A percentile compares a stretch with the other conserved stretches of the same genome.
phyloP scores from a whole-genome alignment of 2,329 filamentous ascomycete species.

The Penicillium sp. region DNA sequence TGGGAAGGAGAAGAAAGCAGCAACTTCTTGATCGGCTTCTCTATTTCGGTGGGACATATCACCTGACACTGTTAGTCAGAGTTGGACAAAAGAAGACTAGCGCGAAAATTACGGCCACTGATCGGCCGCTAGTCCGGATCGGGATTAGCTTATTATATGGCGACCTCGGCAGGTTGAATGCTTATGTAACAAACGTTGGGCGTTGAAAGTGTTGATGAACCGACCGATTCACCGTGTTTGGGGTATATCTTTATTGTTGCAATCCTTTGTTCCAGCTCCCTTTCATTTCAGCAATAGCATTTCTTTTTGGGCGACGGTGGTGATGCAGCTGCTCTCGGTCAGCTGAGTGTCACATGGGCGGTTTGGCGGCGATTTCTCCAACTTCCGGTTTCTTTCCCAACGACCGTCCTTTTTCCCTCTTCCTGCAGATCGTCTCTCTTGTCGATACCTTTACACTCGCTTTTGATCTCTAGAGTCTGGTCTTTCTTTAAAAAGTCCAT shows the following conservation, averaged over 20 bases:
- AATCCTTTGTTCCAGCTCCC: neutral
- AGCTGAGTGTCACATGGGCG: slow-evolving; percentile 36
- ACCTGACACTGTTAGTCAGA: slow-evolving; percentile 18
- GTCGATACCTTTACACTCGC: slow-evolving; percentile 10
- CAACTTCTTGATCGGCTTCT: slow-evolving; percentile 5
- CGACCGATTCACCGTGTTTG: slow-evolving; percentile 2
- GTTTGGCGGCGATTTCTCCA: slow-evolving; percentile 30
- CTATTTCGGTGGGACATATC: slow-evolving; percentile 13
- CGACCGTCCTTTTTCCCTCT: slow-evolving; percentile 14
- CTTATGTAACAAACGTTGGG: slow-evolving; percentile 24
- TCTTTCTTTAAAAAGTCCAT: neutral
- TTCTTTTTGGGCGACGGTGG: slow-evolving; percentile 7
- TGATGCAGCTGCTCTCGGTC: slow-evolving; percentile 17
- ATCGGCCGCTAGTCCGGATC: slow-evolving; percentile 17
- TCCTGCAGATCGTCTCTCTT: slow-evolving; percentile 11
- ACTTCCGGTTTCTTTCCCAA: slow-evolving; percentile 22
- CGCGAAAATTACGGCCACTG: slow-evolving; percentile 3
- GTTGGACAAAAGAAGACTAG: slow-evolving; percentile 6
- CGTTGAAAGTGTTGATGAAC: slow-evolving; percentile 16
- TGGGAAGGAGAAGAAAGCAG: slow-evolving; percentile 6
- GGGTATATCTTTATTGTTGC: neutral
- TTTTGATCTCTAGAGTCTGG: slow-evolving; percentile 4
- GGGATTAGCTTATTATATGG: neutral
- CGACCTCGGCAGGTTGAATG: slow-evolving; percentile 19
- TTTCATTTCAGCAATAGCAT: neutral